These are phyloP conservation scores for Glomus cerebriforme DNA, from an alignment of 192 early-diverging fungal genomes.

Conservation along the genomic window DNA sequence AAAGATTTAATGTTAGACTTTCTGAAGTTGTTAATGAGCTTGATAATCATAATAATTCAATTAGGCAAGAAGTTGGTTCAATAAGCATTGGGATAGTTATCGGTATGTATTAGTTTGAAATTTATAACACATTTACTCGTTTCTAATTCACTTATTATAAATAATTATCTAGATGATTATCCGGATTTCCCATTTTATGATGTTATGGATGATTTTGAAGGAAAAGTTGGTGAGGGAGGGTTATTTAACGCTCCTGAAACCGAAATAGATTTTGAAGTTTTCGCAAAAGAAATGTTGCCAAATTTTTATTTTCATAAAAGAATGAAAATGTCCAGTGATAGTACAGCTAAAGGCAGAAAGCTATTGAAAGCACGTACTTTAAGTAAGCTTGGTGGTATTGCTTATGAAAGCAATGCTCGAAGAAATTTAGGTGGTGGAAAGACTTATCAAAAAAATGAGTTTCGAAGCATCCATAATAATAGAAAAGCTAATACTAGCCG, in stretches of 20 bases:
- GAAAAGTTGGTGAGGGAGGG: constrained; percentile 23
- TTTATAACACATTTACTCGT: neutral
- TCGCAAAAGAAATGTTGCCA: constrained; percentile 34
- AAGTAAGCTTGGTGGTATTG: constrained; percentile 31
- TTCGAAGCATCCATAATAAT: constrained; percentile 38
- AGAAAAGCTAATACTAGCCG: constrained; percentile 39
- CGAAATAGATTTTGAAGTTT: constrained; percentile 32
- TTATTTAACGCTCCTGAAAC: constrained; percentile 27
- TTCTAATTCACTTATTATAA: neutral
- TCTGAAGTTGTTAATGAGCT: neutral
- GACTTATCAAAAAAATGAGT: constrained; percentile 40
- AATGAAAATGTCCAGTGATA: constrained; percentile 28
- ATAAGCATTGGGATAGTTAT: neutral
- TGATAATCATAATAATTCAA: neutral
- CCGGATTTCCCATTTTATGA: constrained; percentile 33
- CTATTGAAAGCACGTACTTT: constrained; percentile 19
- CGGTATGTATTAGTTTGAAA: neutral
- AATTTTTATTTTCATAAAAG: constrained; percentile 34
- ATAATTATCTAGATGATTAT: constrained; percentile 11
- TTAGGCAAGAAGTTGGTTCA: neutral
- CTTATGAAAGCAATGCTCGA: constrained; percentile 34
- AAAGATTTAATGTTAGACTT: constrained; percentile 4
- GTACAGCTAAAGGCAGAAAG: constrained; percentile 16
- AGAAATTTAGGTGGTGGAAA: constrained; percentile 40
- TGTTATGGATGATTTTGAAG: constrained; percentile 29